Percentiles rank a stretch among this genome's conserved stretches.
Evolutionary conservation across 2,329 filamentous ascomycete genomes (phyloP).

Genomic region (Didymella segeticola): DNA sequence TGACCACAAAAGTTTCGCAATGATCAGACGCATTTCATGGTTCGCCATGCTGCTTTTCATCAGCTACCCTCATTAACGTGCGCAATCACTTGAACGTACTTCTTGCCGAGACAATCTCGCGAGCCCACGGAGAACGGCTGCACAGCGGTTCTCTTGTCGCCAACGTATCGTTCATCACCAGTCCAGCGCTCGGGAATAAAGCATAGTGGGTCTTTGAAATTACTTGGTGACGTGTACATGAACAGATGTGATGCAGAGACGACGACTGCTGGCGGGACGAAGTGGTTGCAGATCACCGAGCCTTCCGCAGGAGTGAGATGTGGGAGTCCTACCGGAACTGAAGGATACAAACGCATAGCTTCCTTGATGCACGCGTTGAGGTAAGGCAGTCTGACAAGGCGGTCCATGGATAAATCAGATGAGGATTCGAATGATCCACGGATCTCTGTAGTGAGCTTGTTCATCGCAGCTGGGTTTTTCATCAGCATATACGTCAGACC

Average conservation of each 20-base stretch:
- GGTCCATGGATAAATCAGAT: conserved; percentile 46
- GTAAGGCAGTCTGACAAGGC: conserved; percentile 42
- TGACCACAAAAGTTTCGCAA: conserved; percentile 46
- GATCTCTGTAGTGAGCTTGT: conserved; percentile 39
- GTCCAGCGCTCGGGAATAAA: conserved; percentile 55
- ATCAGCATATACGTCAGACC: conserved; percentile 49
- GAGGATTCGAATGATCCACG: conserved; percentile 30
- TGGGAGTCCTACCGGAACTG: conserved; percentile 46
- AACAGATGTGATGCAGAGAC: conserved; percentile 27
- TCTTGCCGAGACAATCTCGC: conserved; percentile 48
- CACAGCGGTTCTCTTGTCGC: conserved; percentile 44
- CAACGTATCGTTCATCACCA: conserved; percentile 27
- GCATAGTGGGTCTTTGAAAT: conserved; percentile 45
- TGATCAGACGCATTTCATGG: conserved; percentile 52
- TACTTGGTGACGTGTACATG: conserved; percentile 27
- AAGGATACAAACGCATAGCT: conserved; percentile 52
- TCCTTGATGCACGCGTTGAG: conserved; percentile 52
- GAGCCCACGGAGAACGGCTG: conserved; percentile 56
- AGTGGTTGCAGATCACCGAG: conserved; percentile 45
- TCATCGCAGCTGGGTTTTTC: conserved; percentile 34
- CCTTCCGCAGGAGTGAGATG: conserved; percentile 46
- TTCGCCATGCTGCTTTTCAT: conserved; percentile 39
- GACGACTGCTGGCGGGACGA: conserved; percentile 39
- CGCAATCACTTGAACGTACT: conserved; percentile 32
- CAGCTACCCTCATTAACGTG: conserved; percentile 7